phyloP scores from a whole-genome alignment of 768 basidiomycete genomes.

The Leucosporidium creatinivorum region DNA sequence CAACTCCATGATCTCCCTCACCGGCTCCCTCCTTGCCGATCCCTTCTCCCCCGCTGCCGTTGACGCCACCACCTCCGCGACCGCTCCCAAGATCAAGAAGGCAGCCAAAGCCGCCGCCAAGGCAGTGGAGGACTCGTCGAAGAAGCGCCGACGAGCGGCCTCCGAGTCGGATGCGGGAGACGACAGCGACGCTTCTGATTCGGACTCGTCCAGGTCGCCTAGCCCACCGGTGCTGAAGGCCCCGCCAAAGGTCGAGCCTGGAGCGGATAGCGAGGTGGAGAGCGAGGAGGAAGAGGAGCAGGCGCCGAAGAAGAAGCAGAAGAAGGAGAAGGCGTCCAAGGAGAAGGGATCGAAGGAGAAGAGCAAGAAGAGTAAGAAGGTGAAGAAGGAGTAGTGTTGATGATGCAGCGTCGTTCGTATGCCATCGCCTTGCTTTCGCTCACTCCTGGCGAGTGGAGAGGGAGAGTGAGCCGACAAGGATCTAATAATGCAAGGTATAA shows the following conservation, averaged over 20 bases:
- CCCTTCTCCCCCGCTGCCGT: slow-evolving; percentile 24
- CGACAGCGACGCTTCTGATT: background rate
- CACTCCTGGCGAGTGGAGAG: too few relatives aligned
- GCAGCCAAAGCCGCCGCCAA: background rate
- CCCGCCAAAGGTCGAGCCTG: slow-evolving; percentile 30
- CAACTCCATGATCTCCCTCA: slow-evolving; percentile 36
- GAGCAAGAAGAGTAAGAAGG: slow-evolving; percentile 31
- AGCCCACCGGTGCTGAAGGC: background rate
- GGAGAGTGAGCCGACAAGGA: too few relatives aligned
- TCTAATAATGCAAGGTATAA: too few relatives aligned
- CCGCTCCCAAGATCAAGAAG: background rate
- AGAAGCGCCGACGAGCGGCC: slow-evolving; percentile 13
- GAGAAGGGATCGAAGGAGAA: slow-evolving; percentile 31
- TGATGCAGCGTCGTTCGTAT: too few relatives aligned
- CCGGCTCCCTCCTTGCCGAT: slow-evolving; percentile 36
- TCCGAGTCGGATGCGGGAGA: background rate
- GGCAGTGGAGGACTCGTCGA: background rate
- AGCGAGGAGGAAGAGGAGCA: slow-evolving; percentile 20
- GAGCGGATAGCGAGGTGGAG: slow-evolving; percentile 27
- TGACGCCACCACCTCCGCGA: background rate
- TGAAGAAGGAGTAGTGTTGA: slow-evolving; percentile 32
- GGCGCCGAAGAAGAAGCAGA: slow-evolving; percentile 23
- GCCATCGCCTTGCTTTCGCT: too few relatives aligned
- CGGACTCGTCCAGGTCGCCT: too few relatives aligned
- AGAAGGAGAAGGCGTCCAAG: slow-evolving; percentile 33